Percentiles rank a stretch among this genome's conserved stretches.
Evolutionary conservation across 2,329 filamentous ascomycete genomes (phyloP).

Genomic region (Ambrosiella xylebori): DNA sequence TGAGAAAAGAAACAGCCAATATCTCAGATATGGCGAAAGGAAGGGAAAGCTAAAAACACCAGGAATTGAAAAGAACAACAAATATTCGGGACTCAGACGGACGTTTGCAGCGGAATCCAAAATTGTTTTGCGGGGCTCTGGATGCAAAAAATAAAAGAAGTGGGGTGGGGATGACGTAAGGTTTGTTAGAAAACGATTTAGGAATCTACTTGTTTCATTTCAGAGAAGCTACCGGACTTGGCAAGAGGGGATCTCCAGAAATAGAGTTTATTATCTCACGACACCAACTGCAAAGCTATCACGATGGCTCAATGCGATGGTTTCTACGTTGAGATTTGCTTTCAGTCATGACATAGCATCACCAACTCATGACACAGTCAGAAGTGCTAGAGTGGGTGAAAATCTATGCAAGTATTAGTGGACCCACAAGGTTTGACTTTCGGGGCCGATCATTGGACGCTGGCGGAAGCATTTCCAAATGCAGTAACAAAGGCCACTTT

Average conservation of each 20-base stretch:
- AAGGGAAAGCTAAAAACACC: background rate
- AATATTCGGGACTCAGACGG: background rate
- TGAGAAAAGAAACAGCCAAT: background rate
- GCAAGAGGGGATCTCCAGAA: background rate
- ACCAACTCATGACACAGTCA: background rate
- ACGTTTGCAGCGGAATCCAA: background rate
- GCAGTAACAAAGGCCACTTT: background rate
- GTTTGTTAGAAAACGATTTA: background rate
- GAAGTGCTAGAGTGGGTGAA: background rate
- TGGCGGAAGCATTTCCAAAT: background rate
- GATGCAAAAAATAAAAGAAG: background rate
- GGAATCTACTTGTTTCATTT: background rate
- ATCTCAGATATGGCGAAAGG: background rate
- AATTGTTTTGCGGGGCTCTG: background rate
- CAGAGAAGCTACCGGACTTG: background rate
- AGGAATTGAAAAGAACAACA: background rate
- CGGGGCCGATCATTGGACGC: constrained; percentile 1
- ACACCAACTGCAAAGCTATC: too few relatives aligned
- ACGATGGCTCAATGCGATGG: background rate
- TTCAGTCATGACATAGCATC: too few relatives aligned
- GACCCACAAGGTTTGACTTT: constrained; percentile 4
- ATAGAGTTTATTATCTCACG: too few relatives aligned
- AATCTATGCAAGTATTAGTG: background rate
- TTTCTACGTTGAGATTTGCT: too few relatives aligned
- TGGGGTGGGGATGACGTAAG: background rate